A percentile compares a stretch with the other conserved stretches of the same genome.
Evolutionary conservation across 2,329 filamentous ascomycete genomes (phyloP).

Genomic region (Pezicula neosporulosa): DNA sequence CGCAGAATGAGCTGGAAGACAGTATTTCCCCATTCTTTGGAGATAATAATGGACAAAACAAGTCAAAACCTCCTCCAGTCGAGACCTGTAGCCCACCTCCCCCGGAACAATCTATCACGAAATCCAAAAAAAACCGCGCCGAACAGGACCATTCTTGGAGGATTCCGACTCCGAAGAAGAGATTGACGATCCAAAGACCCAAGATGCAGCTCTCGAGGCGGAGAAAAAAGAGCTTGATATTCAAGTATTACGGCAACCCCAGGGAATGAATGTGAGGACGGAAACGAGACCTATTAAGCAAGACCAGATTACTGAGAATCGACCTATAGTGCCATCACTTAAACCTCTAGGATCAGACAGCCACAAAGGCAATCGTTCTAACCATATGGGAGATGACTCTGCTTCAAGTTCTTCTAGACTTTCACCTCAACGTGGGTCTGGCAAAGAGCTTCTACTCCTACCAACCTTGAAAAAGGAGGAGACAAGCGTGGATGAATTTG

Average conservation of each 20-base stretch:
- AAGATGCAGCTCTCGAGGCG: conserved; percentile 11
- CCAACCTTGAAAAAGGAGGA: conserved; percentile 46
- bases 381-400: too few relatives aligned
- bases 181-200: conserved; percentile 7
- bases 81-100: conserved; percentile 13
- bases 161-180: conserved; percentile 60
- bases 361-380: neutral
- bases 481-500: conserved; percentile 45
- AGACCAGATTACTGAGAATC: conserved; percentile 13
- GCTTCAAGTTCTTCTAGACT: neutral
- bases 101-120: conserved; percentile 23
- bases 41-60: conserved; percentile 1
- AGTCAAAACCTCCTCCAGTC: neutral
- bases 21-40: neutral
- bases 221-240: conserved; percentile 15
- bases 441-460: conserved; percentile 13
- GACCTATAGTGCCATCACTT: conserved; percentile 9
- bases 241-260: conserved; percentile 7
- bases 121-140: conserved; percentile 21
- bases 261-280: conserved; percentile 11
- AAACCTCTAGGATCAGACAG: conserved; percentile 7
- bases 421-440: neutral
- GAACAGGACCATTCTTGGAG: conserved; percentile 63
- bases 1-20: neutral
- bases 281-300: conserved; percentile 10